phyloP scores from a whole-genome alignment of 768 basidiomycete genomes.

The Mycena rebaudengoi region DNA sequence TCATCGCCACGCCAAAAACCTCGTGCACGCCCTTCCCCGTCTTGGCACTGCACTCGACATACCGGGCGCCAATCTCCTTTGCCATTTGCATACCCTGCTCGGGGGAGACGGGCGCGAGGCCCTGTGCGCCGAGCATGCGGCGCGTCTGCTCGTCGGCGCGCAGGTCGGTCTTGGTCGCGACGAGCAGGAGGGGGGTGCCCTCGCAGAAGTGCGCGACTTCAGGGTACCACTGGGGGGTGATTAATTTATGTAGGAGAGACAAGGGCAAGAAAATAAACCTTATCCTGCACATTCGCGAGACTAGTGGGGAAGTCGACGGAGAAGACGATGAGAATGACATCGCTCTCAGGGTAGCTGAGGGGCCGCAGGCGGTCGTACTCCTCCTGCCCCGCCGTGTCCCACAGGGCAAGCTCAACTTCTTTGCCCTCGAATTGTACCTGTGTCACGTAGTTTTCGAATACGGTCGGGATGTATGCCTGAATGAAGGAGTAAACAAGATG shows the following conservation, averaged over 20 bases:
- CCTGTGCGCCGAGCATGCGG: constrained; percentile 90
- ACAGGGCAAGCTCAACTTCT: constrained; percentile 93
- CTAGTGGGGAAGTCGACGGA: constrained; percentile 92
- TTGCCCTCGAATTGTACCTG: constrained; percentile 88
- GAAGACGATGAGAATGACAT: constrained; percentile 93
- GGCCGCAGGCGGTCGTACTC: constrained; percentile 93
- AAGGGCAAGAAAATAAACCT: too few species aligned
- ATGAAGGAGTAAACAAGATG: neutral
- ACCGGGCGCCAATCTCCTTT: constrained; percentile 91
- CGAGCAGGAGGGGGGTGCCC: constrained; percentile 87
- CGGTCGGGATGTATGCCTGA: constrained; percentile 92
- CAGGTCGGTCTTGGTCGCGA: constrained; percentile 94
- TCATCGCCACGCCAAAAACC: constrained; percentile 89
- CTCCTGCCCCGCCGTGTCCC: constrained; percentile 98
- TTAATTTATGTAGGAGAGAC: too few species aligned
- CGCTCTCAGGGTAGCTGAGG: constrained; percentile 87
- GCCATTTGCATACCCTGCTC: constrained; percentile 89
- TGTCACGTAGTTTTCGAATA: constrained; percentile 94
- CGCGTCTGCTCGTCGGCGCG: constrained; percentile 87
- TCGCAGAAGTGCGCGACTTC: constrained; percentile 95
- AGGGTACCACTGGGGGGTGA: constrained; percentile 93
- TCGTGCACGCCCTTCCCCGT: constrained; percentile 90
- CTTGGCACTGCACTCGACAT: constrained; percentile 95
- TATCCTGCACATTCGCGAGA: constrained; percentile 89
- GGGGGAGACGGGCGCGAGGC: constrained; percentile 78